These are phyloP conservation scores for Circinella minor DNA, from an alignment of 371 early-diverging fungal species.

Conservation along the genomic window DNA sequence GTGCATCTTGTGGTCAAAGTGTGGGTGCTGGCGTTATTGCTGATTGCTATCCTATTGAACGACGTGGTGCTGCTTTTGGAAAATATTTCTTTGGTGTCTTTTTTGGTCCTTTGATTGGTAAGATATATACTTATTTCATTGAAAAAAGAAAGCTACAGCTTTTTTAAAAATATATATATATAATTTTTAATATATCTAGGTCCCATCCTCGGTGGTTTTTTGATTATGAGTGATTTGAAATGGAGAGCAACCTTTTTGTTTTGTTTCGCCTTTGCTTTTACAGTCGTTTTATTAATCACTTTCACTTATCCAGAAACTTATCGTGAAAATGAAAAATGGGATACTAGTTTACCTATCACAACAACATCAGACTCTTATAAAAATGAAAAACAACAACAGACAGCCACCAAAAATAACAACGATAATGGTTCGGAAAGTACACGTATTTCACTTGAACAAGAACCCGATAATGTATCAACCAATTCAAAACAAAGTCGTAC, in stretches of 20 bases:
- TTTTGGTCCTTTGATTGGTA: conserved; percentile 53
- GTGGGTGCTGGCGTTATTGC: conserved; percentile 18
- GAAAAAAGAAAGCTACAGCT: background rate
- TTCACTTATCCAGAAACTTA: conserved; percentile 71
- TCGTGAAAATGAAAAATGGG: conserved; percentile 35
- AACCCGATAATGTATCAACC: background rate
- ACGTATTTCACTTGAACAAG: background rate
- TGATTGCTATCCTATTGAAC: conserved; percentile 33
- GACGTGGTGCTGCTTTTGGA: conserved; percentile 43
- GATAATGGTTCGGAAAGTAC: background rate
- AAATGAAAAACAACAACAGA: background rate
- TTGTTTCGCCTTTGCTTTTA: conserved; percentile 55
- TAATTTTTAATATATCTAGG: conserved; percentile 26
- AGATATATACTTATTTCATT: background rate
- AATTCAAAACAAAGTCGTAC: background rate
- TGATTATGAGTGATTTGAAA: conserved; percentile 36
- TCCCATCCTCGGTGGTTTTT: conserved; percentile 35
- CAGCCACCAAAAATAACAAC: background rate
- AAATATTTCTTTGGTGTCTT: conserved; percentile 59
- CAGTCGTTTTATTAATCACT: conserved; percentile 46
- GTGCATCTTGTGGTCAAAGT: conserved; percentile 66
- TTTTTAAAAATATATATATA: background rate
- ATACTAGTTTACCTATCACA: conserved; percentile 8
- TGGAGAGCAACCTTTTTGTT: conserved; percentile 74
- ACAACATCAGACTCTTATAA: too few species aligned